Conservation (phyloP, 768 basidiomycete species). For the Agaricus sinodeliciosus region DNA sequence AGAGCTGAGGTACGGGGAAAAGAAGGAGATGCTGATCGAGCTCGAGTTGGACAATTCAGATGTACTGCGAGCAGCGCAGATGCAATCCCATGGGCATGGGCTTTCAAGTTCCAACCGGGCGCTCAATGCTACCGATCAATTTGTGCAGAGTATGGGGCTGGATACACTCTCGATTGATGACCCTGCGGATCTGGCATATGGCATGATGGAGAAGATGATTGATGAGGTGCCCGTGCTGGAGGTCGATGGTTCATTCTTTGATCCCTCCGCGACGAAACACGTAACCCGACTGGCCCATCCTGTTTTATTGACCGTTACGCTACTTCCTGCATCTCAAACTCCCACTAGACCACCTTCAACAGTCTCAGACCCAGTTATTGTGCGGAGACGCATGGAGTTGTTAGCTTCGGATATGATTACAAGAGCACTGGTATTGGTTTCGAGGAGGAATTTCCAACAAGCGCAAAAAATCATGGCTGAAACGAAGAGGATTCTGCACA, state of each 20-base stretch:
- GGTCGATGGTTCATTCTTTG: constrained; percentile 92
- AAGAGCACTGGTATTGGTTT: constrained; percentile 85
- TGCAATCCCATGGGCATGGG: constrained; percentile 14
- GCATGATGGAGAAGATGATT: constrained; percentile 95
- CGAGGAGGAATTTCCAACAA: constrained; percentile 83
- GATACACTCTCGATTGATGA: constrained; percentile 72
- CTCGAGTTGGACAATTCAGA: constrained; percentile 85
- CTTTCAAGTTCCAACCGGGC: constrained; percentile 22
- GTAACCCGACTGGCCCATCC: constrained; percentile 89
- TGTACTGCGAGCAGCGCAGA: constrained; percentile 30
- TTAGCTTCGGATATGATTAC: constrained; percentile 97
- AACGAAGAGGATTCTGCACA: constrained; percentile 89
- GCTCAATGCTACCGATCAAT: constrained; percentile 83
- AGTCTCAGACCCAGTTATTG: constrained; percentile 79
- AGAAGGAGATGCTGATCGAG: constrained; percentile 96
- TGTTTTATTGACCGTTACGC: constrained; percentile 88
- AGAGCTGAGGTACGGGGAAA: constrained; percentile 93
- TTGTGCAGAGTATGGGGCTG: constrained; percentile 80
- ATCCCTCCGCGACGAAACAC: constrained; percentile 78
- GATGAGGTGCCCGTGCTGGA: constrained; percentile 97
- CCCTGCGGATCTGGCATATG: constrained; percentile 68
- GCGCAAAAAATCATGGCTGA: constrained; percentile 87
- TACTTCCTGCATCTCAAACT: constrained; percentile 51
- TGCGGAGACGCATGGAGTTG: constrained; percentile 93
- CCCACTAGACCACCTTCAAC: constrained; percentile 35